Base-by-base conservation (phyloP, 2,329 filamentous ascomycete species). In the Onygenales sp. region DNA sequence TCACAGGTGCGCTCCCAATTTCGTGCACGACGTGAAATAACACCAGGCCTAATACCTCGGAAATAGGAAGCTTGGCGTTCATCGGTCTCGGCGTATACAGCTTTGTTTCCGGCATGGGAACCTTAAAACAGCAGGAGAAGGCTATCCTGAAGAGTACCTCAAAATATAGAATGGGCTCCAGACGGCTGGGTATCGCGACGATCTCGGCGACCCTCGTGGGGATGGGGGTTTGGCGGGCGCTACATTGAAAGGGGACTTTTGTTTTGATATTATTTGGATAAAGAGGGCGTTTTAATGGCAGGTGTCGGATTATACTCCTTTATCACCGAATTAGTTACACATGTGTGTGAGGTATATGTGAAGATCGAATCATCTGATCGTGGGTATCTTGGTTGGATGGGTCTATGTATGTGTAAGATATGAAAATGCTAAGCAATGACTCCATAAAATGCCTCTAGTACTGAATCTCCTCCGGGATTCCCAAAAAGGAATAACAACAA, bases 61-160 rank as follows among this genome's bases (percentile, higher is more conserved):
- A 14, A 33, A 17, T 51, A 59, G 58, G 58, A 2, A 85, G 86
- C 63, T 78, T 83, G 41, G 85, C 87, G 1, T 89, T 93, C 58
- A 75, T 89, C 53, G 86, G 85, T 1, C 80, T 92, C 13, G 87
- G 83, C 3, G 83, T 78, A 1, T 93, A 91, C 71, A 90, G 83
- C 68, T 91, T 90, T 71, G 75, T 83, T 57, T 87, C 85, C 2
- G 88, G 88, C 54, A 85, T 84, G 69, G 75, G 76, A 50, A 86
- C 91, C 68, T 79, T 93, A 33, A 78, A 83, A 61, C 75, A 78
- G 61, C 84, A 88, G 66, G 77, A 79, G 56, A 63, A 66, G 51
- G 62, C 64, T 55, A 88, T 91, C 57, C 70, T 89, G 55, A 76
- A 80, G 64, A 87, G 85, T 71, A 80, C 81, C 46, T 85, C 84